Evolutionary conservation across 192 early-diverging fungal species (phyloP).

Genomic region (Coemansia sp.): DNA sequence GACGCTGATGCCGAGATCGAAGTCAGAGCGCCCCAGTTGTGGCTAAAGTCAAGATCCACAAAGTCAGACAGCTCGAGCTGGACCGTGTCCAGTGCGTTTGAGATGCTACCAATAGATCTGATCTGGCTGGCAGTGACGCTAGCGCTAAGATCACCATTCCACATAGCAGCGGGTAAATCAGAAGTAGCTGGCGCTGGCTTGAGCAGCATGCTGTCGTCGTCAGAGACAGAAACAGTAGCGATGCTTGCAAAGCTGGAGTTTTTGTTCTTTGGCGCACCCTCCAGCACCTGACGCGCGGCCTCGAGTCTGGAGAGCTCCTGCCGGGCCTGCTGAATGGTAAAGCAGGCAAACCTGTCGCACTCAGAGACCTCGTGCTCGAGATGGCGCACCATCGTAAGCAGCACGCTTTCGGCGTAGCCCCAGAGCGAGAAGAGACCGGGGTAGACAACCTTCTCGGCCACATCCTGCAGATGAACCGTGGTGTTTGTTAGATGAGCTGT

Average conservation of each 20-base stretch:
- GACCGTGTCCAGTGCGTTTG: slow-evolving; percentile 51
- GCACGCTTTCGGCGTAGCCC: slow-evolving; percentile 83
- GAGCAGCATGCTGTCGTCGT: slow-evolving; percentile 14
- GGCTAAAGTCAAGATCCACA: slow-evolving; percentile 62
- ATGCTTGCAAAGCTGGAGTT: slow-evolving; percentile 28
- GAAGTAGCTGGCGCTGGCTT: neutral
- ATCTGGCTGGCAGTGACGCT: slow-evolving; percentile 60
- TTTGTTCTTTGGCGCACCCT: slow-evolving; percentile 29
- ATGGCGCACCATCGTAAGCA: slow-evolving; percentile 65
- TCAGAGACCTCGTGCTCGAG: slow-evolving; percentile 64
- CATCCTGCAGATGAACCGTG: slow-evolving; percentile 67
- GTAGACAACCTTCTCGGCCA: slow-evolving; percentile 72
- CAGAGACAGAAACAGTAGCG: slow-evolving; percentile 1
- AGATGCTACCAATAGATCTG: slow-evolving; percentile 51
- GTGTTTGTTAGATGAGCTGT: slow-evolving; percentile 54
- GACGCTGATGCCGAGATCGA: slow-evolving; percentile 54
- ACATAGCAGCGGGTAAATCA: slow-evolving; percentile 3
- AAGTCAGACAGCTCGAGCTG: slow-evolving; percentile 61
- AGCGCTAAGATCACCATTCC: slow-evolving; percentile 3
- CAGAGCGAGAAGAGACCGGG: slow-evolving; percentile 80
- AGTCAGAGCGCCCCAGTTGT: slow-evolving; percentile 62
- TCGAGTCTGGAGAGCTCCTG: slow-evolving; percentile 35
- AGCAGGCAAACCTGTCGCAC: slow-evolving; percentile 61
- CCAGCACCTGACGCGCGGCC: slow-evolving; percentile 34
- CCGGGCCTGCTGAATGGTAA: slow-evolving; percentile 48